A percentile compares a stretch with the other conserved stretches of the same genome.
phyloP scores from a whole-genome alignment of 768 basidiomycete genomes.

The Cubamyces lactineus region DNA sequence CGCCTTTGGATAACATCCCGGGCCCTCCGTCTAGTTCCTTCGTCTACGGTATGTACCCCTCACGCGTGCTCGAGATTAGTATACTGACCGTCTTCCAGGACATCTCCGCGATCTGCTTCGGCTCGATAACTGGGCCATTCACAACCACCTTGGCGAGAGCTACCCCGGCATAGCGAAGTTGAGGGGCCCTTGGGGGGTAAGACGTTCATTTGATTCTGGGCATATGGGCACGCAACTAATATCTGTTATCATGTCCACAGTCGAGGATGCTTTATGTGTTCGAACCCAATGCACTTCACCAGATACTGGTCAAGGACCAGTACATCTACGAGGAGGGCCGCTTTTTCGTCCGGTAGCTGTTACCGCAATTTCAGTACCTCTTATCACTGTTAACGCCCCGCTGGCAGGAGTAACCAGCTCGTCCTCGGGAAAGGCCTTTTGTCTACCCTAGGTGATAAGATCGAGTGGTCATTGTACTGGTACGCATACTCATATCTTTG shows the following conservation, averaged over 20 bases:
- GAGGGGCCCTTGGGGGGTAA: conserved; percentile 50
- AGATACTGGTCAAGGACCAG: conserved; percentile 28
- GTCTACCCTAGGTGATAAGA: background rate
- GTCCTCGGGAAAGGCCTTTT: conserved; percentile 10
- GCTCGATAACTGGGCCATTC: conserved; percentile 14
- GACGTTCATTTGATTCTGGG: background rate
- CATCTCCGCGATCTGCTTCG: conserved; percentile 17
- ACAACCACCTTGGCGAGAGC: conserved; percentile 19
- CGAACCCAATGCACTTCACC: conserved; percentile 26
- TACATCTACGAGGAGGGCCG: conserved; percentile 24
- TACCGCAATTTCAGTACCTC: background rate
- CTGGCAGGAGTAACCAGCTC: background rate
- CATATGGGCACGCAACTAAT: background rate
- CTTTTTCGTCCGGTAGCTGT: conserved; percentile 16
- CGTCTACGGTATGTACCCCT: conserved; percentile 12
- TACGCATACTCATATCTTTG: background rate
- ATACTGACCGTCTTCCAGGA: conserved; percentile 7
- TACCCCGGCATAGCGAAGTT: conserved; percentile 52
- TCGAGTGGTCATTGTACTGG: background rate
- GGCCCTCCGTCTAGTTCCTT: conserved; percentile 23
- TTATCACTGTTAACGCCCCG: background rate
- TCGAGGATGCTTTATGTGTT: conserved; percentile 15
- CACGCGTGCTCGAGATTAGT: no score
- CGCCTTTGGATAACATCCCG: conserved; percentile 26
- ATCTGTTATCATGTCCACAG: background rate